These are phyloP conservation scores for Mycena rosella DNA, from an alignment of 768 basidiomycete species.

Conservation along the genomic window DNA sequence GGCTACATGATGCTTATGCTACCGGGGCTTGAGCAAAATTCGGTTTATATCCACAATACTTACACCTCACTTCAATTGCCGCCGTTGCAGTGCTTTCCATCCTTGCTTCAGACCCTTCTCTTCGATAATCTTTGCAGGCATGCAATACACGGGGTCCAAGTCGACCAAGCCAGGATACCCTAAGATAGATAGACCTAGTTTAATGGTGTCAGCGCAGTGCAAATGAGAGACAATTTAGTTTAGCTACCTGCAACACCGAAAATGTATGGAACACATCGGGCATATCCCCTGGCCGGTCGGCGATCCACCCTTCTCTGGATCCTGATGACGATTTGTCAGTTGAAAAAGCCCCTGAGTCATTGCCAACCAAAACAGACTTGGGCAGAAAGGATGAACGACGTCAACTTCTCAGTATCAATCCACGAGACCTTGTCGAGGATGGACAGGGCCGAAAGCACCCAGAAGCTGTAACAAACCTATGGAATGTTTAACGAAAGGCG, in stretches of 20 bases:
- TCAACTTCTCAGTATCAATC: constrained; percentile 88
- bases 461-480: constrained; percentile 97
- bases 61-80: constrained; percentile 16
- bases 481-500: background rate
- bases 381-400: constrained; percentile 87
- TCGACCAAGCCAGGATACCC: constrained; percentile 89
- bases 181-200: constrained; percentile 85
- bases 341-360: background rate
- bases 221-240: constrained; percentile 20
- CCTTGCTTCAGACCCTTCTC: constrained; percentile 74
- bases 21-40: no score
- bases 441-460: constrained; percentile 91
- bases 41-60: no score
- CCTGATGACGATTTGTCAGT: constrained; percentile 59
- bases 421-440: constrained; percentile 87
- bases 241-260: constrained; percentile 88
- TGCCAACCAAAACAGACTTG: constrained; percentile 64
- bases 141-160: constrained; percentile 96
- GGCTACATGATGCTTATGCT: no score
- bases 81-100: constrained; percentile 69
- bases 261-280: constrained; percentile 97
- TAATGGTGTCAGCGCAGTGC: background rate
- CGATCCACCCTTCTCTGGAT: constrained; percentile 93
- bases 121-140: constrained; percentile 86
- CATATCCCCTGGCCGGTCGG: constrained; percentile 94